Evolutionary conservation across 495 filamentous ascomycete species (phyloP), one percentile per base, ranked within the genome.

Genomic region (Terfezia claveryi): DNA sequence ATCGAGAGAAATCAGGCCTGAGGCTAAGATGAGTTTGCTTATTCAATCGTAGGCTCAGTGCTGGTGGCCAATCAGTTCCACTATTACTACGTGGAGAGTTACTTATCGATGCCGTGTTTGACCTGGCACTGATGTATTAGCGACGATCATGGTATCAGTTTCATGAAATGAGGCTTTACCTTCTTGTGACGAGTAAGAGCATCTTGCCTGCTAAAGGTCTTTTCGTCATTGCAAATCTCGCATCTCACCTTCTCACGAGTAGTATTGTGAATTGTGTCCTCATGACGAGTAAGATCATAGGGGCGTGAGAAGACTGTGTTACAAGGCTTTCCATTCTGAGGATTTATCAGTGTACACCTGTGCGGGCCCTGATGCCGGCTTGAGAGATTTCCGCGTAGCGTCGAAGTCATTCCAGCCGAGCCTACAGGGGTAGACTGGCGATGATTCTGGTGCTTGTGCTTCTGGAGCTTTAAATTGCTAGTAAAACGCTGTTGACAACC

Each of bases 211-310:
- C 83, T 89, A 64, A 96, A 95, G 0, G 85, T 89, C 74, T 96
- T 95, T 64, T 95, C 88, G 59, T 96, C 91, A n/a, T 85, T 87
- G 69, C 89, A 96, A 51, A 92, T 69, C 54, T 87, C 80, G 67
- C 89, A 98, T 23, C 86, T 80, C n/a, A 94, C 87, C 70, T 98
- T 96, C 64, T 85, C 80, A 76, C 94, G 94, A 61, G 80, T 76
- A 5, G 81, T 82, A 61, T 94, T 94, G 73, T 98, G 91, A 61
- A 96, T 95, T 10, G 91, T 96, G 61, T 94, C 89, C 68, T 98
- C 91, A 66, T 98, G 91, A 10, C 91, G 76, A 10, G 91, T 98
- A 37, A 98, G 76, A 70, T 98, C 91, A 76, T 98, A 98, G 37
- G 89, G 88, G n/a, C 91, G 76, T 2, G 89, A 94, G 72, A 98